Conservation (phyloP, 2,329 filamentous ascomycete species). For the Didymella glomerata region DNA sequence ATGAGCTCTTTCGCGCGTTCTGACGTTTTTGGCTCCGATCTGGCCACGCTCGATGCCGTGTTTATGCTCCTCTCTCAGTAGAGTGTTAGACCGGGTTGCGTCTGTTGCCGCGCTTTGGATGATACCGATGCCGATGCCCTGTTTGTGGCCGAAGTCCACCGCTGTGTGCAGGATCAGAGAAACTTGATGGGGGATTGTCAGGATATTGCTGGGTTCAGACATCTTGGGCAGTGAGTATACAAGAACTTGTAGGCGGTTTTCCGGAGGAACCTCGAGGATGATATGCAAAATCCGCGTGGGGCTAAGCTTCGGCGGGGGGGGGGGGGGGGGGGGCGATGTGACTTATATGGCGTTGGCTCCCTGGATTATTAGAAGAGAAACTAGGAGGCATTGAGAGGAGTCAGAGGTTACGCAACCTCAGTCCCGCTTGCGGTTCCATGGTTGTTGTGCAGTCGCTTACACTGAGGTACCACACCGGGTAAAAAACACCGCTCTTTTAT, state of each 20-base stretch:
- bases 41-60: conserved; percentile 14
- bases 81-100: background rate
- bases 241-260: background rate
- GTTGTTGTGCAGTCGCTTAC: background rate
- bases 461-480: too few species aligned
- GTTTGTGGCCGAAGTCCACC: background rate
- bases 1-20: conserved; percentile 23
- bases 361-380: background rate
- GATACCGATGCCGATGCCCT: background rate
- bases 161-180: background rate
- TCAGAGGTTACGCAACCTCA: background rate
- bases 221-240: background rate
- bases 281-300: background rate
- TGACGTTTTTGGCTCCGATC: conserved; percentile 19
- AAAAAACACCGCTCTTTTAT: too few species aligned
- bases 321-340: background rate
- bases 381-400: background rate
- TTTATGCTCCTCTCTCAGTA: background rate
- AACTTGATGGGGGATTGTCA: background rate
- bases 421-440: background rate
- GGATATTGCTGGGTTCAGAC: background rate
- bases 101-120: background rate
- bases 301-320: background rate
- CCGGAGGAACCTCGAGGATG: background rate
- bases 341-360: background rate